Base-by-base conservation (phyloP, 2,329 filamentous ascomycete species). In the Fusarium brevicatenulatum region DNA sequence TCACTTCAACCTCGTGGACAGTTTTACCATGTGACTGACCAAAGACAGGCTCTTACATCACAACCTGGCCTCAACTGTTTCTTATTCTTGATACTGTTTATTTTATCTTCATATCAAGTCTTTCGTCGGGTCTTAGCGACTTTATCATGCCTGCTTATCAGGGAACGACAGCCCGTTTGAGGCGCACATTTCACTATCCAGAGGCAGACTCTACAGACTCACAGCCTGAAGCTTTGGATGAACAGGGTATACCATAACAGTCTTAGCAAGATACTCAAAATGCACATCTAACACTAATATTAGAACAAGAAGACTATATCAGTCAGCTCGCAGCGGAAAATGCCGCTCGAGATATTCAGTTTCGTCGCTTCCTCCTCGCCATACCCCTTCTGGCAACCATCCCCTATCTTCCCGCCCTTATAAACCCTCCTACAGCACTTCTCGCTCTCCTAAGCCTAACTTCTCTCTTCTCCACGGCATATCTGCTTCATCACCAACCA, bases 161-260 rank as follows among this genome's bases (percentile, higher is more conserved):
- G 34, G 70, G 71, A 60, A 76, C 84, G 2, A 81, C 82, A 44
- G 85, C 92, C 58, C 91, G 93, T 71, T 85, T 96, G 49, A 91
- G 95, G 77, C 92, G 89, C 77, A 92, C 93, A 13, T 96, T 97
- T 82, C 89, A 88, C 68, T 96, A 95, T 82, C 92, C 92, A 63
- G 90, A 92, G 76, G 86, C 87, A 53, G 80, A 81, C 59, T 85
- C 88, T 40, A 70, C 73, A 4, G 85, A 87, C 79, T 82, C 81
- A 30, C 81, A 86, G 36, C 87, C 88, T 18, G 87, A 91, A 73
- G 88, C 90, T 62, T 85, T 96, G 68, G 94, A 96, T 80, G 93
- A 95, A 82, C 88, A 95, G 87, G 92, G 92, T 91, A 80, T 46
- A 39, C 39, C 30, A 28, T 36, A n/a, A 13, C 57, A 32, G 23